Percentiles rank a stretch among this genome's conserved stretches.
Evolutionary conservation across 805 yeast species (phyloP).

Genomic region (Pichia exigua): DNA sequence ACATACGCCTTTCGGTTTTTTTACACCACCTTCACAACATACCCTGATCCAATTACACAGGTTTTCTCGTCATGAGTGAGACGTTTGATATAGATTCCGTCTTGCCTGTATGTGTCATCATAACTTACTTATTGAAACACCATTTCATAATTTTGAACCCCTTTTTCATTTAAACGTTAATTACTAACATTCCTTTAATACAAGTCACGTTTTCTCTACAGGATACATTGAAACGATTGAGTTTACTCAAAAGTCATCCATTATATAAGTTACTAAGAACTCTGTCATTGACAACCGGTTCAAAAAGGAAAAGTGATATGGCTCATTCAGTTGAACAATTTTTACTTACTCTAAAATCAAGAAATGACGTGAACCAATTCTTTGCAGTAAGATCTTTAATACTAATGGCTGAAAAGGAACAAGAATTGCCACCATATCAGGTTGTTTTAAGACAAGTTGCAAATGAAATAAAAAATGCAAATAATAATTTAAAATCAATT

Average conservation of each 20-base stretch:
- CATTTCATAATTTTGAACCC: not conserved
- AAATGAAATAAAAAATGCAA: not conserved
- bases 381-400: constrained; percentile 39
- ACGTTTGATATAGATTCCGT: not conserved
- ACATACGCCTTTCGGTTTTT: not conserved
- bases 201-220: not conserved
- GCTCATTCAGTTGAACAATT: constrained; percentile 2
- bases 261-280: not conserved
- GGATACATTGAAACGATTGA: not conserved
- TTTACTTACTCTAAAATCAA: constrained; percentile 8
- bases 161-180: not conserved
- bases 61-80: not conserved
- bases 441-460: not conserved
- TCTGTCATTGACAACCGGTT: not conserved
- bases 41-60: not conserved
- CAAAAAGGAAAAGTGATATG: constrained; percentile 5
- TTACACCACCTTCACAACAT: not conserved
- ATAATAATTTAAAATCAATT: not conserved
- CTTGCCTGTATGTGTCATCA: not conserved
- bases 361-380: constrained; percentile 36
- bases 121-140: not conserved
- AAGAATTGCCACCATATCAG: constrained; percentile 1
- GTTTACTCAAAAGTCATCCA: not conserved
- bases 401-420: constrained; percentile 24
- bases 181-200: not conserved